Base-by-base conservation (phyloP, 2,329 filamentous ascomycete genomes). In the Reticulascus tulasneorum region DNA sequence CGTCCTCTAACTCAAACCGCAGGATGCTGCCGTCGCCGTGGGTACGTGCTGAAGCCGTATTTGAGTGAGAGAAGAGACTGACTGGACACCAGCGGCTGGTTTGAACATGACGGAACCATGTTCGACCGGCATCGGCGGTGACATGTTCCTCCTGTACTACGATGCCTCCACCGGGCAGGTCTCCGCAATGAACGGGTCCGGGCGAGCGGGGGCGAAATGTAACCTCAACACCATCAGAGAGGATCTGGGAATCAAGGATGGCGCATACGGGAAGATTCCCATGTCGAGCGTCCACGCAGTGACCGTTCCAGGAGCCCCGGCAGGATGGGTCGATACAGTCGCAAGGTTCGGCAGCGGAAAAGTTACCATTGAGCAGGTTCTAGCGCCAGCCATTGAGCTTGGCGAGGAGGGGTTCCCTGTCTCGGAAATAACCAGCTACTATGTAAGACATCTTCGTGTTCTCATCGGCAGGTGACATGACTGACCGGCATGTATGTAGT, bases 11-110 rank as follows among this genome's bases (percentile, higher is more conserved):
- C 44, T 40, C 11, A 49, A 29, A 32, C 34, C 7, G 9, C 33
- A 94, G 87, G 91, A 97, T 69, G 91, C 93, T n/a, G 91, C 93
- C 8, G 87, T 97, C 5, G 93, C 93, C 27, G 87, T 94, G 43
- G 84, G 83, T 86, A 70, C 45, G 74, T 65, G 33, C 11, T 9
- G 8, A 22, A 24, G 35, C 44, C 35, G 41, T 33, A 15, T 12
- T 25, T 13, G 11, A 3, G 9, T 27, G 13, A 4, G 13, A 26
- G 9, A 23, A 10, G 10, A 6, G 24, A 12, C 21, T 32, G 42
- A 33, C 19, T 8, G n/a, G 5, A 5, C 6, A 4, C 5, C 39
- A 87, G 91, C 93, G 28, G 93, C 93, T 21, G 89, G 82, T 6
- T 71, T 98, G 38, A 97, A 96, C 63, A 77, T 97, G 55, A 95